Base-by-base conservation (phyloP, 73 alveolate species). In the Symbiodinium natans region DNA sequence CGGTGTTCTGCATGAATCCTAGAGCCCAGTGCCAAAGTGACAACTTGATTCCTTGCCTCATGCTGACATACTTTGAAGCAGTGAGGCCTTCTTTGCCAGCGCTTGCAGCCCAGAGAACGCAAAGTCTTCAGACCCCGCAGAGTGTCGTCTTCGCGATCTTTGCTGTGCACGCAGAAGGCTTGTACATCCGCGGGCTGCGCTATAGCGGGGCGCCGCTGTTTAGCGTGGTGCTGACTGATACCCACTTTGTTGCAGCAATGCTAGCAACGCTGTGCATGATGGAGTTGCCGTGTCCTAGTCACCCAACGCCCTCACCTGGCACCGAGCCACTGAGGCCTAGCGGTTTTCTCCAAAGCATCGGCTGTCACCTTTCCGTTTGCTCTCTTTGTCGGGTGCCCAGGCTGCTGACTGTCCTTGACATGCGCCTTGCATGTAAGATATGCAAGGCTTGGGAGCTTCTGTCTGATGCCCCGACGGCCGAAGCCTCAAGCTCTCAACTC, bases 381-480 rank as follows among this genome's bases (percentile, higher is more conserved):
- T 33, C 84, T 74, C 11, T 74, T n/a, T n/a, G 84, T 33, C 43
- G 1, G 31, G 36, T 19, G 77, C 77, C 80, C 13, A 0, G 27
- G 29, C 80, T n/a, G 29, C 36, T n/a, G n/a, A n/a, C n/a, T n/a
- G n/a, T n/a, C n/a, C n/a, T n/a, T n/a, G n/a, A n/a, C n/a, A n/a
- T n/a, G n/a, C n/a, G n/a, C n/a, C n/a, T n/a, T n/a, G n/a, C n/a
- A n/a, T n/a, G n/a, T n/a, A n/a, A n/a, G n/a, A n/a, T n/a, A n/a
- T n/a, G n/a, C n/a, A n/a, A 63, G 80, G 80, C 80, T 36, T 63
- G 80, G 80, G 80, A 63, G 80, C 38, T 63, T 36, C 33, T 63
- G 40, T 52, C 25, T 52, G 36, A 63, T 23, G 80, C 29, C 33
- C 80, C 80, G 80, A 29, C 33, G 80, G 80, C 80, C 80, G 36